Evolutionary conservation across 2,329 filamentous ascomycete species (phyloP).

Genomic region (Cucurbitaria berberidis): DNA sequence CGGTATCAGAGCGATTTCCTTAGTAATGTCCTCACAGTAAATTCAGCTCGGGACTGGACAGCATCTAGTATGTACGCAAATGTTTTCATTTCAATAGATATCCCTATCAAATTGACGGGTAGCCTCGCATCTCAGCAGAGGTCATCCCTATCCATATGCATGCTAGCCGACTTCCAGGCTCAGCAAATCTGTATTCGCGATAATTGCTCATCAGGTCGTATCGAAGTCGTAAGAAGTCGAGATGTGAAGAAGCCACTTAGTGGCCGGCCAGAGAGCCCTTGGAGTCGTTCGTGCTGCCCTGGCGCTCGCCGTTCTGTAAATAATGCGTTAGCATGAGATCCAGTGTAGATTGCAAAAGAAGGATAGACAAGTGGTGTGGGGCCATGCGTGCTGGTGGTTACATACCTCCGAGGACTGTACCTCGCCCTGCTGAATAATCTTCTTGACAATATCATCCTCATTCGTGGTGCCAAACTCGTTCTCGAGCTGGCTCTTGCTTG

Average conservation of each 20-base stretch:
- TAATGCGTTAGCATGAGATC: constrained; percentile 11
- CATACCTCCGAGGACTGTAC: constrained; percentile 39
- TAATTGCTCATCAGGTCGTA: constrained; percentile 20
- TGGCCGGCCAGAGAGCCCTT: constrained; percentile 45
- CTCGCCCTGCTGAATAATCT: constrained; percentile 79
- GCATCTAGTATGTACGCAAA: not conserved
- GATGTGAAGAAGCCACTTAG: constrained; percentile 23
- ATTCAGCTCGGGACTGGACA: not conserved
- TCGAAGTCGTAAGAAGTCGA: constrained; percentile 22
- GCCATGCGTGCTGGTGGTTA: not conserved
- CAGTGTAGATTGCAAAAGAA: not conserved
- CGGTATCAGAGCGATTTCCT: not conserved
- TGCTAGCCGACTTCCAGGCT: constrained; percentile 19
- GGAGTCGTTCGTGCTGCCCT: constrained; percentile 52
- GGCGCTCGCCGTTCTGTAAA: constrained; percentile 48
- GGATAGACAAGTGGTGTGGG: not conserved
- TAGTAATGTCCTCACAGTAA: not conserved
- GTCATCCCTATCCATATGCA: constrained; percentile 14
- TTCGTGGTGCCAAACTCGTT: constrained; percentile 84
- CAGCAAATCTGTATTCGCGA: constrained; percentile 2
- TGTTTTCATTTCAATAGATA: constrained; percentile 19
- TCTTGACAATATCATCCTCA: constrained; percentile 80
- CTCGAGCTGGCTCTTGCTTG: constrained; percentile 76
- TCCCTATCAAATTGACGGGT: constrained; percentile 15
- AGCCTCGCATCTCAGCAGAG: constrained; percentile 28